phyloP scores from a whole-genome alignment of 2,329 filamentous ascomycete genomes.

The Beauveria scarabaeidicola region DNA sequence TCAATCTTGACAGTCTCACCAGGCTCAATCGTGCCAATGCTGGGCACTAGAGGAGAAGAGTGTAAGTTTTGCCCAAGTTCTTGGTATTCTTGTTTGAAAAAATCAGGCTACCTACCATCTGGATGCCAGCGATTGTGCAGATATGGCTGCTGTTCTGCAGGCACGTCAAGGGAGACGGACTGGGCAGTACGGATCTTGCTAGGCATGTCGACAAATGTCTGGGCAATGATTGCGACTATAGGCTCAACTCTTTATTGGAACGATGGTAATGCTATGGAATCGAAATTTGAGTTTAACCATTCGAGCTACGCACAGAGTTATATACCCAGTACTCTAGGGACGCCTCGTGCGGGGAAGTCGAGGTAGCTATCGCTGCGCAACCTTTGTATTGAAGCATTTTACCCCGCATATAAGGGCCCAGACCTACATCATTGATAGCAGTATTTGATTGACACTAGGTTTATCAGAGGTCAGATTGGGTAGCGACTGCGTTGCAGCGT shows the following conservation, averaged over 20 bases:
- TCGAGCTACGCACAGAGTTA: not conserved
- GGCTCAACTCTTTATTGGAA: not conserved
- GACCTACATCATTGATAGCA: slow-evolving; percentile 1
- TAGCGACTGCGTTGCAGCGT: not conserved
- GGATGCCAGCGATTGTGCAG: slow-evolving; percentile 90
- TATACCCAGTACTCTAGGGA: not conserved
- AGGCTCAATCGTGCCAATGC: slow-evolving; percentile 62
- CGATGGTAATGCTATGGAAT: not conserved
- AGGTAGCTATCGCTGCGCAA: not conserved
- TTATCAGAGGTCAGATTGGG: not conserved
- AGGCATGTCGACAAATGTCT: slow-evolving; percentile 16
- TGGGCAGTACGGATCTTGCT: slow-evolving; percentile 59
- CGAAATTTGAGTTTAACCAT: not conserved
- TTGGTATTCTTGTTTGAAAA: not conserved
- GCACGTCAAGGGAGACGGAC: slow-evolving; percentile 64
- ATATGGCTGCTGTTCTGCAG: slow-evolving; percentile 58
- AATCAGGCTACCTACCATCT: slow-evolving; percentile 52
- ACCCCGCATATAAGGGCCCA: not conserved
- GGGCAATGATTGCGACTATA: not conserved
- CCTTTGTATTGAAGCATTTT: not conserved
- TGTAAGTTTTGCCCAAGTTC: not conserved
- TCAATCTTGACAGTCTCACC: slow-evolving; percentile 90
- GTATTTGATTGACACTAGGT: not conserved
- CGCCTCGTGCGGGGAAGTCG: not conserved
- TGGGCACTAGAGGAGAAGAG: slow-evolving; percentile 53